Evolutionary conservation across 2,329 filamentous ascomycete species (phyloP), one percentile per base, ranked within the genome.

Genomic region (Exophiala spinifera): DNA sequence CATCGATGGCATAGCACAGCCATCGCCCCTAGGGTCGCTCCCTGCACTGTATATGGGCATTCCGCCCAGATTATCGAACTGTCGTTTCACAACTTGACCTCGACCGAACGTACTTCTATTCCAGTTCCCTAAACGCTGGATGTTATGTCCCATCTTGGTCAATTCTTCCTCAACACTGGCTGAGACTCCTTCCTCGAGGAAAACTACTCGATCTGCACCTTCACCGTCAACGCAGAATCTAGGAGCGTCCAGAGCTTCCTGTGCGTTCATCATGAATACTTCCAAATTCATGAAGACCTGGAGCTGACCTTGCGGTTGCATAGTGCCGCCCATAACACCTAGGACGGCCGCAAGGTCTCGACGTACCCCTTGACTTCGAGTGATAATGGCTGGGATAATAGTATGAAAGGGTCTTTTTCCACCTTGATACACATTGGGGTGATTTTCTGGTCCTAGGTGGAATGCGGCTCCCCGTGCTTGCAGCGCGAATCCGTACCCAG

Each of bases 301-400:
- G 0, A 97, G 86, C 56, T 97, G 92, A 20, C 92, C 92, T 72
- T 97, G 92, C 0, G 92, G 92, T 73, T 97, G 92, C 88, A 97
- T 97, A 73, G 94, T 96, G 2, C 90, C 92, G 49, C 92, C 92
- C 94, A 97, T 97, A 56, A 97, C 91, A 50, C 92, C 94, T 65
- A 92, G 96, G 0, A 95, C 88, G 4, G 84, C 87, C 69, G 96
- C 89, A 53, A 97, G 74, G 44, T 81, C 85, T 20, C 82, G 82
- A 64, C 94, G 90, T 7, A 44, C 21, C 19, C 39, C 55, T 2
- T 94, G 4, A 8, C 23, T 8, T 4, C 8, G 90, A 0, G 92
- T 97, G 17, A 91, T 83, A 70, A 96, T 80, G 0, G 88, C 92
- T 0, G 92, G 92, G 65, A 97, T 97, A 69, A 97, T 97, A 51